phyloP scores from a whole-genome alignment of 1,284 basidiomycete genomes.

The Cryptococcus wingfieldii region DNA sequence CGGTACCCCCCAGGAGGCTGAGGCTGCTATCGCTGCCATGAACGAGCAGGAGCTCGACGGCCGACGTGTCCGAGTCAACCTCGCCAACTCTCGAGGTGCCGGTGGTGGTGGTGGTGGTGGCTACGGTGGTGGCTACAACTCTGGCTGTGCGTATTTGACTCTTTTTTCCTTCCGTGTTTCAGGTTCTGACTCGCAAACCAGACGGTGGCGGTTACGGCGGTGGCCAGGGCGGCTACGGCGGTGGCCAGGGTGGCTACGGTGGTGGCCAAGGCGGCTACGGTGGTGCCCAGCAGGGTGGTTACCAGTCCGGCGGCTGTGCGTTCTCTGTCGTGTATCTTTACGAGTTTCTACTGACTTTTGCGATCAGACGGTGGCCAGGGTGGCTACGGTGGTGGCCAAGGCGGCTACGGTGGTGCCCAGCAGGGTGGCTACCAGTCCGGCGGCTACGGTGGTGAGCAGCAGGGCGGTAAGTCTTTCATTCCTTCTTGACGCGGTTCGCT shows the following conservation, averaged over 20 bases:
- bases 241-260: constrained; percentile 29
- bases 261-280: constrained; percentile 44
- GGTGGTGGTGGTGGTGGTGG: constrained; percentile 51
- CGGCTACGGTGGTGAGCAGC: constrained; percentile 8
- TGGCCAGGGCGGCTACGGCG: constrained; percentile 44
- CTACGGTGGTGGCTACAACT: constrained; percentile 44
- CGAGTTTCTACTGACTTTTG: constrained; percentile 4
- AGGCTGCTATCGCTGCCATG: constrained; percentile 69
- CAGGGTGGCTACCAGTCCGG: constrained; percentile 7
- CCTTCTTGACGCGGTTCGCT: no score
- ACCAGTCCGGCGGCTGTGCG: constrained; percentile 15
- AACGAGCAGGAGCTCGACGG: constrained; percentile 95
- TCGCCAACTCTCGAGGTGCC: constrained; percentile 78
- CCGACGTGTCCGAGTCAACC: constrained; percentile 77
- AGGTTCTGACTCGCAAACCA: background rate
- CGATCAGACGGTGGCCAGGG: constrained; percentile 19
- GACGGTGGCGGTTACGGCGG: constrained; percentile 41
- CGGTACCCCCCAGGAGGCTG: constrained; percentile 62
- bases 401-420: constrained; percentile 7
- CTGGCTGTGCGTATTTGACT: constrained; percentile 32
- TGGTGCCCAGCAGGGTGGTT: constrained; percentile 44
- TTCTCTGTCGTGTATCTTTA: background rate
- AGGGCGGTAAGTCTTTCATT: constrained; percentile 11
- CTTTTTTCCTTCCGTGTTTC: background rate
- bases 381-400: constrained; percentile 26